A percentile compares a stretch with the other conserved stretches of the same genome.
Conservation (phyloP, 148 eudicot species). For the Chenopodium album region DNA sequence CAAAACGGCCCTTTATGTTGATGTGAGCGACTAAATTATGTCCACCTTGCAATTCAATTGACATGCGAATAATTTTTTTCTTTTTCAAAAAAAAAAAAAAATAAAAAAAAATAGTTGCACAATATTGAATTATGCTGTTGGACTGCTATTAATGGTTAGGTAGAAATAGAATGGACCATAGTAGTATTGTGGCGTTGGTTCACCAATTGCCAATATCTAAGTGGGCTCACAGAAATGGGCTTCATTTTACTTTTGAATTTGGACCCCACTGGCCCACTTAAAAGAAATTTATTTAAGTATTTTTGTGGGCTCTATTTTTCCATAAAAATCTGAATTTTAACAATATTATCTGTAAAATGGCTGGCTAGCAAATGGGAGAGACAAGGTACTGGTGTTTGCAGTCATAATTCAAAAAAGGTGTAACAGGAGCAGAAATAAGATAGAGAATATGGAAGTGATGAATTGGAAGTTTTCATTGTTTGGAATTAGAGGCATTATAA, state of each 20-base stretch:
- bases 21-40: neutral
- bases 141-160: neutral
- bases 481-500: neutral
- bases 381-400: neutral
- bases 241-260: neutral
- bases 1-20: constrained; percentile 14
- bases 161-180: neutral
- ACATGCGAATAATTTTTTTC: too few relatives aligned
- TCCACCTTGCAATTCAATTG: constrained; percentile 11
- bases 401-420: neutral
- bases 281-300: neutral
- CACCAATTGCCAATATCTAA: neutral
- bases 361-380: constrained; percentile 15
- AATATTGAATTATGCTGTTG: neutral
- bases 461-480: neutral
- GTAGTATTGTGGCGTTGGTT: neutral
- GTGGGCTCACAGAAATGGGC: neutral
- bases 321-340: neutral
- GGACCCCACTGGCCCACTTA: neutral
- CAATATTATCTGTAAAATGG: neutral
- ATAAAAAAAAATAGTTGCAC: neutral
- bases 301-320: neutral
- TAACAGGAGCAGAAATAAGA: neutral
- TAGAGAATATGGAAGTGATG: neutral
- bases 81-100: neutral